Conservation (phyloP, 1,139 yeast genomes). For the Waltiozyma solani region DNA sequence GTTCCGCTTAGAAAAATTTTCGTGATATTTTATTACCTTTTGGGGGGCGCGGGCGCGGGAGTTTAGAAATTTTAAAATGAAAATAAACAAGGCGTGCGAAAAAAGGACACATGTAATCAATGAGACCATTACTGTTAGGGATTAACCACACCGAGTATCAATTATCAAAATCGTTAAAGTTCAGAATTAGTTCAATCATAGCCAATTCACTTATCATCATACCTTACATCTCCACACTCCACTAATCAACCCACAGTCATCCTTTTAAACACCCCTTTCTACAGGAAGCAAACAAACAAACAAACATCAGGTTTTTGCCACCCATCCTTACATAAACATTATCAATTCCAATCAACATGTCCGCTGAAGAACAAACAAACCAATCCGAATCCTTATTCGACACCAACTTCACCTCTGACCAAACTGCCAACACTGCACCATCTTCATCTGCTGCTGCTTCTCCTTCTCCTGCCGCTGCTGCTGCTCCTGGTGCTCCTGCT, state of each 20-base stretch:
- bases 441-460: background rate
- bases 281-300: background rate
- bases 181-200: background rate
- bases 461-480: background rate
- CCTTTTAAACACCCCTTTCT: background rate
- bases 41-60: background rate
- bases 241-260: background rate
- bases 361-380: constrained; percentile 4
- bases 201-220: background rate
- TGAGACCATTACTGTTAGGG: too few relatives aligned
- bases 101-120: background rate
- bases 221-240: background rate
- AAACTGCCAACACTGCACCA: constrained; percentile 2
- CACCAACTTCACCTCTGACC: constrained; percentile 14
- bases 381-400: constrained; percentile 19
- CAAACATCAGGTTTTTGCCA: background rate
- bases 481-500: constrained; percentile 1
- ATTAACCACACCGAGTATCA: too few relatives aligned
- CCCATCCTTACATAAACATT: background rate
- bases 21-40: background rate
- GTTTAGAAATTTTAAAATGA: background rate
- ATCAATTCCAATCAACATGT: constrained; percentile 1
- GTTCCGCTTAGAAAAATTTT: background rate
- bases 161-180: background rate
- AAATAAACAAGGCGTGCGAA: background rate